Base-by-base conservation (phyloP, 768 basidiomycete genomes). In the Tricholoma saponaceum region DNA sequence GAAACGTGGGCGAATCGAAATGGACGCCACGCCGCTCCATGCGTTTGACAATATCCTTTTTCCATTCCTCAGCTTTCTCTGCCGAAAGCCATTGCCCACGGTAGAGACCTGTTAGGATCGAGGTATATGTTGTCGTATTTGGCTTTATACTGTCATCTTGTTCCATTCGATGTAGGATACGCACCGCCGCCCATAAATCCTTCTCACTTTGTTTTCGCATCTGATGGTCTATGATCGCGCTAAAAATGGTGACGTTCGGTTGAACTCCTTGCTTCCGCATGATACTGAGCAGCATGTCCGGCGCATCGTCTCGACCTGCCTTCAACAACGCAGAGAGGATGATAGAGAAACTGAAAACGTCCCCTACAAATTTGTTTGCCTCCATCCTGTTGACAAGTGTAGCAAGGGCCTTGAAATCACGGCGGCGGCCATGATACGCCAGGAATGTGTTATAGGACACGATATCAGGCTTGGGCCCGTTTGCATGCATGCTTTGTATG, bases 301-400 rank as follows among this genome's bases (percentile, higher is more conserved):
- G 80, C 1, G 90, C 88, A 62, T 94, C 87, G 25, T 79, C 70
- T 55, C 84, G 78, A 9, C 86, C 85, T 13, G 82, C 82, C 60
- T 82, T 83, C 51, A 94, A 79, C 54, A 96, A 69, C 0, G 90
- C 87, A 23, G 87, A 83, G 16, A 98, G 83, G 30, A 98, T 79
- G 12, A 87, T 93, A 3, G 95, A 93, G 70, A 87, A 98, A 0
- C 90, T 97, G 70, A 87, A 84, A 10, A 90, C 83, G 68, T 98
- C 92, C 6, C 92, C 90, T 20, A 71, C 63, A 32, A 96, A 65
- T 0, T 78, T 77, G 1, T 72, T 76, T 13, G 75, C 67, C 23
- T 75, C 69, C 75, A 96, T 84, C 56, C 76, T 70, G 49, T 79
- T 78, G 49, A 98, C 71, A 22, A 85, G 69, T 16, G 69, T 61